Evolutionary conservation across 1,139 yeast species (phyloP), one percentile per base, ranked within the genome.

Genomic region (Suhomyces guaymorum): DNA sequence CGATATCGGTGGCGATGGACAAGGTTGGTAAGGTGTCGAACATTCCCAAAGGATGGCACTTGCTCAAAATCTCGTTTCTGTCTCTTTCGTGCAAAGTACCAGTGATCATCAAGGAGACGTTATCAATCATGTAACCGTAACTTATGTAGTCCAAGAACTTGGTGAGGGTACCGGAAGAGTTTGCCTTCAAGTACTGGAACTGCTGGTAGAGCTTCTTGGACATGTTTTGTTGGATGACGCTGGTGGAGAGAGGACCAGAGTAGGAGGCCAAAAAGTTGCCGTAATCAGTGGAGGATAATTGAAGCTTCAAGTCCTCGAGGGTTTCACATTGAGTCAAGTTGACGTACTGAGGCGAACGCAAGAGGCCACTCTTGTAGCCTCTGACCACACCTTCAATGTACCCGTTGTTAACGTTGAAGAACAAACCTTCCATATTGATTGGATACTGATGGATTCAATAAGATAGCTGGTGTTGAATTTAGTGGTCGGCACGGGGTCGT

Each of bases 41-140:
- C 96, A 97, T 89, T 27, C 99, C 99, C 48, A 94, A 71, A 1
- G 98, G 98, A 57, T 92, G 96, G 59, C 97, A 88, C 57, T 96
- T 82, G 41, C 80, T 78, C 53, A 92, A 73, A 39, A 92, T 82
- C 54, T 92, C 98, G 31, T 80, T 67, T 56, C 86, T 79, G 60
- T 94, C 96, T 54, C 97, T 78, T 54, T 90, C 96, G 57, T 94
- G 98, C 43, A 92, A 78, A 0, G 98, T 89, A 23, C 99, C 99
- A 1, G 97, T 90, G 53, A 94, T 90, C 83, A 94, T 85, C 54
- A 94, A 73, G 18, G 94, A 87, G 28, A 92, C 96, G 59, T 94
- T 94, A 66, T 94, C 98, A 57, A 94, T 94, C 99, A 94, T 94
- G 66, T 94, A 94, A 9, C 97, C 95, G 59, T 89, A 92, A 29